These are phyloP conservation scores for Malus hybrid DNA, from an alignment of 331 rosid genomes.

Conservation along the genomic window DNA sequence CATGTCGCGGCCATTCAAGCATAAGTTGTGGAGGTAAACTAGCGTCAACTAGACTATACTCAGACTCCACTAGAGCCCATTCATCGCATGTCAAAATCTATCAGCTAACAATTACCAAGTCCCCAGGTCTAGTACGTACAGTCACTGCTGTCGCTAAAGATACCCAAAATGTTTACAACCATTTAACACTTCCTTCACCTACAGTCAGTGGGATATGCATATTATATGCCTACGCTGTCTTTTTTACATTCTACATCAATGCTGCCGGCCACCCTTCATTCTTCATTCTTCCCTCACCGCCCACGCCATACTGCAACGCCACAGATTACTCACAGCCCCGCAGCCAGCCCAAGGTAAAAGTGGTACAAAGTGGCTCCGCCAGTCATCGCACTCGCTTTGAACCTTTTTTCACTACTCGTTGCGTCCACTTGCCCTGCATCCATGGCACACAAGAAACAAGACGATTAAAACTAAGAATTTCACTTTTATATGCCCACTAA, in stretches of 20 bases:
- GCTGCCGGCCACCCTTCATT: neutral
- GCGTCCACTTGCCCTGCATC: slow-evolving; percentile 62
- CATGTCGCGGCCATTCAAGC: slow-evolving; percentile 33
- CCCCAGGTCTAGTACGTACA: no score
- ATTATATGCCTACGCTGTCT: slow-evolving; percentile 21
- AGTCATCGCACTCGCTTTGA: slow-evolving; percentile 23
- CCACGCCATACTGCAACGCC: slow-evolving; percentile 18
- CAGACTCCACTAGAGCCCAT: no score
- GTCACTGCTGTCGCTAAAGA: no score
- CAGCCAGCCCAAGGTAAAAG: slow-evolving; percentile 12
- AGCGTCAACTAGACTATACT: neutral
- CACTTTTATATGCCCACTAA: neutral
- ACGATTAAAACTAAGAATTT: neutral
- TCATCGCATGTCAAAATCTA: slow-evolving; percentile 38
- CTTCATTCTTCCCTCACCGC: slow-evolving; percentile 26
- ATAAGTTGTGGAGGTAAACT: slow-evolving; percentile 12
- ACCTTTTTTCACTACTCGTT: slow-evolving; percentile 32
- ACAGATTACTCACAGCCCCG: slow-evolving; percentile 2
- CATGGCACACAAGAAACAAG: neutral
- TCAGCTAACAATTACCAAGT: slow-evolving; percentile 32
- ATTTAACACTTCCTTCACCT: slow-evolving; percentile 11
- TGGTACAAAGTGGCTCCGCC: slow-evolving; percentile 7
- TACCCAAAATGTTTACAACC: slow-evolving; percentile 25
- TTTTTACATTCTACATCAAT: slow-evolving; percentile 39
- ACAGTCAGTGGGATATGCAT: slow-evolving; percentile 20